Evolutionary conservation across 306 rosid genomes (phyloP).

Genomic region (Pyrus pyrifolia): DNA sequence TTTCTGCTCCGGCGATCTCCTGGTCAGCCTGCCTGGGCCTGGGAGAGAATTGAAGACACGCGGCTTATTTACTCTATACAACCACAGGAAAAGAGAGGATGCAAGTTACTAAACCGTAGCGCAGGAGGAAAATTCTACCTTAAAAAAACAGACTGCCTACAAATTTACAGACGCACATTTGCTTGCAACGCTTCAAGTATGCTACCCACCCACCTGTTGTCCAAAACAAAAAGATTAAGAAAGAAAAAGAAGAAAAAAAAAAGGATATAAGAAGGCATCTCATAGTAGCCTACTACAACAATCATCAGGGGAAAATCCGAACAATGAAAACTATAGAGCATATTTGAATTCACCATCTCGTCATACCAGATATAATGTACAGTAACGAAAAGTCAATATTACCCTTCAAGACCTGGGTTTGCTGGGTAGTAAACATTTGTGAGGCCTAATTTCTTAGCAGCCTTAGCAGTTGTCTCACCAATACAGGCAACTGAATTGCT

Average conservation of each 20-base stretch:
- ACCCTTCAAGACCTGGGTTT: conserved; percentile 95
- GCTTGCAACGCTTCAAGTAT: conserved; percentile 68
- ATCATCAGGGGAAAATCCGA: not conserved
- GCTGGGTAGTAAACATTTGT: conserved; percentile 65
- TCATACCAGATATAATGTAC: not conserved
- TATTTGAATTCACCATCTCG: not conserved
- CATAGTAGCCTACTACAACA: not conserved
- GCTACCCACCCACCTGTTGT: conserved; percentile 85
- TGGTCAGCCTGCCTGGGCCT: not conserved
- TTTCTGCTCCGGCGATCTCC: not conserved
- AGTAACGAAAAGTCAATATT: conserved; percentile 18
- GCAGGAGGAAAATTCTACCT: conserved; percentile 24
- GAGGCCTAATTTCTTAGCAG: conserved; percentile 70
- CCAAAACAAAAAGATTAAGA: not conserved
- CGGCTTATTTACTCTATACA: not conserved
- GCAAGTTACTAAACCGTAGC: not conserved
- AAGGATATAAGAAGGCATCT: not conserved
- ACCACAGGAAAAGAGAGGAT: not conserved
- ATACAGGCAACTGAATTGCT: conserved; percentile 78
- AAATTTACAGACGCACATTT: conserved; percentile 18
- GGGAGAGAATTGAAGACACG: conserved; percentile 5
- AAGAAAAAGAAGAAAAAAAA: not conserved
- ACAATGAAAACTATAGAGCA: not conserved
- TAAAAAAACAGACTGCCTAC: conserved; percentile 12
- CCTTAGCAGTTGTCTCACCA: conserved; percentile 92